Evolutionary conservation across 2,329 filamentous ascomycete genomes (phyloP), one percentile per base, ranked within the genome.

Genomic region (Cytospora schulzeri): DNA sequence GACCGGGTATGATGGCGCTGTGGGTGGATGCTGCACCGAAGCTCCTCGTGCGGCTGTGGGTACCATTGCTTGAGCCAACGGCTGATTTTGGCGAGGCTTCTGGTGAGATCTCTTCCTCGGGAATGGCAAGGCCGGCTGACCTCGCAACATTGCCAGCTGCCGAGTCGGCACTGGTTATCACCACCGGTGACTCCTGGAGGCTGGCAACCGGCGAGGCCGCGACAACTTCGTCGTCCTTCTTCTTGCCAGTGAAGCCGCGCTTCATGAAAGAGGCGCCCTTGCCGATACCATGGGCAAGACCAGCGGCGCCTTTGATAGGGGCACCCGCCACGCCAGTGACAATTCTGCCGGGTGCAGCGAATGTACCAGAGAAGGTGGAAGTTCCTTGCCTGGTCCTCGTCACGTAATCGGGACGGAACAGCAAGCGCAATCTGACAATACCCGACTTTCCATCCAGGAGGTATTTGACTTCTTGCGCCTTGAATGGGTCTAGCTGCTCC

Each of bases 371-470:
- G 80, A 99, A 97, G 1, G 94, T 97, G 0, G 93, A 93, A 0
- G 93, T 95, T 59, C 95, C 95, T 76, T 97, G 92, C 57, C 93
- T 86, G 15, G 91, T 86, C 62, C 95, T 88, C 17, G 90, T 91
- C 66, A 99, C 90, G 73, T 98, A 99, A 74, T 92, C 89, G 15
- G 95, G 92, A 67, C 92, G 92, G 87, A 99, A 99, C 28, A 98
- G 81, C 74, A 99, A 85, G 69, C 92, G 91, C 67, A 99, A 77
- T 56, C 92, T 87, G 57, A 99, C 82, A 2, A 85, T 86, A 33
- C 95, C 95, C 4, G 92, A 96, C 77, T 97, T 96, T 33, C 95
- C 95, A 72, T 97, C 92, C 2, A 99, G 83, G 1, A 84, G 79
- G 33, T 96, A 85, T 14, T 82, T 87, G 35, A 92, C 82, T 74